Percentiles rank a stretch among this genome's conserved stretches.
Conservation (phyloP, 1,284 basidiomycete species). For the Butyriboletus appendiculatus region DNA sequence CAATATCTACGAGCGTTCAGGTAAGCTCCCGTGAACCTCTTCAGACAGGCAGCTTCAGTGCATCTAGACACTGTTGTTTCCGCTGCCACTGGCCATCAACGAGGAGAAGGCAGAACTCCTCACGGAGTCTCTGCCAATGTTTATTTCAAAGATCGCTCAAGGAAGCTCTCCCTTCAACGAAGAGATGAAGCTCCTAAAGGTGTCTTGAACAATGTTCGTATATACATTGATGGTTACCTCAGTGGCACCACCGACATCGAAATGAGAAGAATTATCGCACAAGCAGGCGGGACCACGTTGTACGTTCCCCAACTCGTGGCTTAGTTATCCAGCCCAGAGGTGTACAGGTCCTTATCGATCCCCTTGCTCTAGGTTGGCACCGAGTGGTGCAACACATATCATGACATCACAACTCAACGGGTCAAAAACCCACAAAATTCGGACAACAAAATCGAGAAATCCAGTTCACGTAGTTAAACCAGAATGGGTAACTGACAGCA, state of each 20-base stretch:
- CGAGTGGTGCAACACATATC: slow-evolving; percentile 69
- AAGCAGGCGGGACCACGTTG: slow-evolving; percentile 56
- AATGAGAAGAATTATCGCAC: slow-evolving; percentile 60
- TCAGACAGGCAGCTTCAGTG: background rate
- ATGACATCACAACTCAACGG: slow-evolving; percentile 67
- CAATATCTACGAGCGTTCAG: slow-evolving; percentile 58
- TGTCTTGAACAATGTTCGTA: slow-evolving; percentile 46
- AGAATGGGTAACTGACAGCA: slow-evolving; percentile 70
- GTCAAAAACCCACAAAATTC: slow-evolving; percentile 61
- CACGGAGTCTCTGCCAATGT: slow-evolving; percentile 33
- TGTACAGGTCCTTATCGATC: background rate
- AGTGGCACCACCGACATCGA: slow-evolving; percentile 71
- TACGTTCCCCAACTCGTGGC: slow-evolving; percentile 36
- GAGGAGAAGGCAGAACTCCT: slow-evolving; percentile 48
- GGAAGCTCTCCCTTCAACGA: slow-evolving; percentile 54
- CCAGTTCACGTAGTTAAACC: slow-evolving; percentile 62
- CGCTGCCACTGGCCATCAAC: slow-evolving; percentile 67
- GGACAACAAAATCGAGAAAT: slow-evolving; percentile 49
- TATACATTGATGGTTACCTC: slow-evolving; percentile 70
- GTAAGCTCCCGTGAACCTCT: slow-evolving; percentile 34
- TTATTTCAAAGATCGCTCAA: slow-evolving; percentile 47
- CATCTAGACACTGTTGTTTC: slow-evolving; percentile 57
- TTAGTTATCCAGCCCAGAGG: background rate
- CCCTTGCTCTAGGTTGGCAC: slow-evolving; percentile 41
- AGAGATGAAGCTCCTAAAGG: slow-evolving; percentile 27